Evolutionary conservation across 2,329 filamentous ascomycete genomes (phyloP), one percentile per base, ranked within the genome.

Genomic region (Biscogniauxia sp.): DNA sequence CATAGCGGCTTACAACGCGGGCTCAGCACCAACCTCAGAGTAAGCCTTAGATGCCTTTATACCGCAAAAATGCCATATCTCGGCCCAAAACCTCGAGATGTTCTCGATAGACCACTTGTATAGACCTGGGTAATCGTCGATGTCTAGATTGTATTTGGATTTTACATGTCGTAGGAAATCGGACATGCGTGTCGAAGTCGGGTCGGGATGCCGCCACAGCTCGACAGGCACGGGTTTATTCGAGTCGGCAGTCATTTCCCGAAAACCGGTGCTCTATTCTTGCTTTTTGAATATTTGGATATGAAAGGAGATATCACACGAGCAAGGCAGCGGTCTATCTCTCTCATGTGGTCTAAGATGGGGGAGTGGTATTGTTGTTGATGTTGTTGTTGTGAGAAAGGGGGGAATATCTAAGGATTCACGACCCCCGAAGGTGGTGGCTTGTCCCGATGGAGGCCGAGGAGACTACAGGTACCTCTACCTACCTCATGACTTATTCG

Each of bases 81-180:
- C 88, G 55, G 84, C 87, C 94, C 94, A 98, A 74, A 97, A 96
- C 1, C 82, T 78, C 23, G 87, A 82, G 7, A 92, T 82, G 68
- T 94, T 82, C 7, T 89, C 84, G 64, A 95, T 83, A 66, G 92
- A 97, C 94, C 94, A 98, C 72, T 84, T 78, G 78, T 94, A 90
- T 8, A 98, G 83, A n/a, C 86, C 86, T 20, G 87, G 78, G 71
- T 97, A 97, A 64, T 81, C 85, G 19, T 80, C 73, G 53, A 95
- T 79, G 20, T 79, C 73, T 59, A 92, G 75, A 11, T 78, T 76
- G 70, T 93, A 84, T 69, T 89, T 90, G 63, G 83, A 73, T 75
- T 89, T 92, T 65, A 96, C 81, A 56, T 80, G 79, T 68, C 87
- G 80, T 66, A 92, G 82, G 74, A 95, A 96, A 55, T 80, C 80